Percentiles rank a stretch among this genome's conserved stretches.
phyloP scores from a whole-genome alignment of 352 stramenopile species.

The Phytophthora nicotianae region DNA sequence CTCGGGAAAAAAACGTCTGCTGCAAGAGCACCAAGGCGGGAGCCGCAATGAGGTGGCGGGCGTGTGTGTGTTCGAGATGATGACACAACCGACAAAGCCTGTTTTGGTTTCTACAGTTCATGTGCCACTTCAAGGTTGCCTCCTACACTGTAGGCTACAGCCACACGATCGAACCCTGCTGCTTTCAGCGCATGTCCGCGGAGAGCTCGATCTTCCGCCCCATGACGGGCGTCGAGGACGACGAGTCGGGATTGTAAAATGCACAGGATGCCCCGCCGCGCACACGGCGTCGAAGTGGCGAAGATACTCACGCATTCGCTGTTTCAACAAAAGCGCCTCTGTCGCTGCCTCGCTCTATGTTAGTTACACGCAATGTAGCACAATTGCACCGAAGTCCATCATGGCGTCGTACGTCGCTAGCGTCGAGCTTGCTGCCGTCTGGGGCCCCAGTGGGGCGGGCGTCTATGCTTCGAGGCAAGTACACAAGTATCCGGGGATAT shows the following conservation, averaged over 20 bases:
- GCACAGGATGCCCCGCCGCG: neutral
- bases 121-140: slow-evolving; percentile 8
- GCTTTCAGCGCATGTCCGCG: slow-evolving; percentile 21
- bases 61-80: neutral
- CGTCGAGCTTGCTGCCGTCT: neutral
- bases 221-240: no score
- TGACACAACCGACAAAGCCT: slow-evolving; percentile 19
- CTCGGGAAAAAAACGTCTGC: slow-evolving; percentile 22
- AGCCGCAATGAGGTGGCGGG: slow-evolving; percentile 1
- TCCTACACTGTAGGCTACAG: no score
- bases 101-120: slow-evolving; percentile 12
- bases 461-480: no score
- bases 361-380: slow-evolving; percentile 6
- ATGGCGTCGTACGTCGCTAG: slow-evolving; percentile 7
- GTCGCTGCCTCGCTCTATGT: slow-evolving; percentile 5
- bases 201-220: slow-evolving; percentile 16
- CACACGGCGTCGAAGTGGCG: neutral
- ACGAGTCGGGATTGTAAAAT: no score
- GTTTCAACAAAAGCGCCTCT: slow-evolving; percentile 11
- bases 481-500: no score
- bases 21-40: slow-evolving; percentile 8
- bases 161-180: slow-evolving; percentile 21
- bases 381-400: slow-evolving; percentile 11
- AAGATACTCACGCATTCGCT: slow-evolving; percentile 11
- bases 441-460: no score